A percentile compares a stretch with the other conserved stretches of the same genome.
phyloP scores from a whole-genome alignment of 2,329 filamentous ascomycete genomes.

The Aspergillus hortae region DNA sequence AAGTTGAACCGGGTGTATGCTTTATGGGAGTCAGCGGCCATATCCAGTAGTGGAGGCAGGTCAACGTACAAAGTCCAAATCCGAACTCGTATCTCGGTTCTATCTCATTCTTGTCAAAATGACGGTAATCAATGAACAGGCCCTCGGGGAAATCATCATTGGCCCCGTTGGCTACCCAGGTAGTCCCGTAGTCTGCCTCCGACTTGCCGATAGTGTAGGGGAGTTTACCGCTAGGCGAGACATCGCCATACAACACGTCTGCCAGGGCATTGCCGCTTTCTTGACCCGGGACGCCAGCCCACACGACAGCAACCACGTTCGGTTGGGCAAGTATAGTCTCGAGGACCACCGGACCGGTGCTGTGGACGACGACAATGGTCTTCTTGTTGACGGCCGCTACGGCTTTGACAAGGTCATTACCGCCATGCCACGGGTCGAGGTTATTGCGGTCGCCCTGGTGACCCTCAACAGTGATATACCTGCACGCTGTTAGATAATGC shows the following conservation, averaged over 20 bases:
- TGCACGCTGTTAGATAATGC: not conserved
- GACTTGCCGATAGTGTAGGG: slow-evolving; percentile 60
- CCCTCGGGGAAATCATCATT: slow-evolving; percentile 47
- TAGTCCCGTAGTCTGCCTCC: slow-evolving; percentile 48
- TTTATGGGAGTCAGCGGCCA: not conserved
- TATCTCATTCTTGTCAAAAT: slow-evolving; percentile 44
- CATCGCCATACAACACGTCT: slow-evolving; percentile 45
- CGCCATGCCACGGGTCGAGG: slow-evolving; percentile 46
- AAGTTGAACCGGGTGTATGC: not conserved
- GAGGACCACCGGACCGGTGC: slow-evolving; percentile 59
- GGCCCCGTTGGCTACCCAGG: slow-evolving; percentile 9
- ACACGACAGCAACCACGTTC: slow-evolving; percentile 62
- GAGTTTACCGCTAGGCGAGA: slow-evolving; percentile 51
- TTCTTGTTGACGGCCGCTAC: slow-evolving; percentile 59
- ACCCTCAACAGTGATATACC: slow-evolving; percentile 49
- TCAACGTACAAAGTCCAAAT: slow-evolving; percentile 27
- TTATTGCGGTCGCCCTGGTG: slow-evolving; percentile 54
- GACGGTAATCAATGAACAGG: slow-evolving; percentile 52
- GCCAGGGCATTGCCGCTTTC: slow-evolving; percentile 46
- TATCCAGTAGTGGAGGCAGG: too few relatives aligned
- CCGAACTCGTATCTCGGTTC: slow-evolving; percentile 36
- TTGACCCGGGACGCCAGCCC: slow-evolving; percentile 62
- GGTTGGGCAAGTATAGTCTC: slow-evolving; percentile 60
- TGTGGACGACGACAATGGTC: slow-evolving; percentile 64
- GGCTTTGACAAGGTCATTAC: slow-evolving; percentile 46